phyloP scores from a whole-genome alignment of 768 basidiomycete genomes.

The Podaxis mareebaensis region DNA sequence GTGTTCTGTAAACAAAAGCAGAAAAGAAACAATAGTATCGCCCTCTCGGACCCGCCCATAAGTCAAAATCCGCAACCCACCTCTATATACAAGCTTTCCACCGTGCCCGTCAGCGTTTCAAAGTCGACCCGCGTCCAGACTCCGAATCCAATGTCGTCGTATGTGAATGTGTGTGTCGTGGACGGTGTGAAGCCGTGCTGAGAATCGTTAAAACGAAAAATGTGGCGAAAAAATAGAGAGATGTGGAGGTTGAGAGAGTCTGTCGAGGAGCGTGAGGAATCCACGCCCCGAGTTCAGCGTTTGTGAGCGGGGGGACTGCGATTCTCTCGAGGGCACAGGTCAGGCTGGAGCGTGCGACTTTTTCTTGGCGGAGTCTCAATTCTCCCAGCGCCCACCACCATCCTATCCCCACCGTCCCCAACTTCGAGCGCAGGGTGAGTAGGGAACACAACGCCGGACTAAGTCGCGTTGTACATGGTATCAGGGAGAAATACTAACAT shows the following conservation, averaged over 20 bases:
- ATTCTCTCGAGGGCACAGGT: conserved; percentile 12
- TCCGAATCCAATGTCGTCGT: neutral
- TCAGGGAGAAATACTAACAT: too few species aligned
- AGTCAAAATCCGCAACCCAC: neutral
- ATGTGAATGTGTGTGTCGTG: neutral
- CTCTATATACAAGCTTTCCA: neutral
- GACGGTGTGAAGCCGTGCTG: neutral
- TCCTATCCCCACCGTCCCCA: neutral
- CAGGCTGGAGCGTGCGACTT: conserved; percentile 21
- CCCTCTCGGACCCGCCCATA: neutral
- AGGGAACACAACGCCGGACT: neutral
- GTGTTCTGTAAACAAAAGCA: conserved; percentile 1
- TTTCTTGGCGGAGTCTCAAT: conserved; percentile 26
- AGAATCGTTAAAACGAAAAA: neutral
- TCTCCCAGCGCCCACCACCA: conserved; percentile 11
- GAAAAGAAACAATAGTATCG: neutral
- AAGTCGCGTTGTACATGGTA: too few species aligned
- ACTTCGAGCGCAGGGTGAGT: neutral
- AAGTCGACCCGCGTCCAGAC: neutral
- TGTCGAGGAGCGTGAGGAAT: neutral
- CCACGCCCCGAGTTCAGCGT: conserved; percentile 8
- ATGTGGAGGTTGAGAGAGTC: neutral
- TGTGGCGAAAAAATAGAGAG: neutral
- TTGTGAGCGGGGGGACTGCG: conserved; percentile 10
- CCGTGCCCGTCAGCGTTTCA: neutral